Evolutionary conservation across 495 filamentous ascomycete species (phyloP), one percentile per base, ranked within the genome.

Genomic region (Penicillium maclennaniae): DNA sequence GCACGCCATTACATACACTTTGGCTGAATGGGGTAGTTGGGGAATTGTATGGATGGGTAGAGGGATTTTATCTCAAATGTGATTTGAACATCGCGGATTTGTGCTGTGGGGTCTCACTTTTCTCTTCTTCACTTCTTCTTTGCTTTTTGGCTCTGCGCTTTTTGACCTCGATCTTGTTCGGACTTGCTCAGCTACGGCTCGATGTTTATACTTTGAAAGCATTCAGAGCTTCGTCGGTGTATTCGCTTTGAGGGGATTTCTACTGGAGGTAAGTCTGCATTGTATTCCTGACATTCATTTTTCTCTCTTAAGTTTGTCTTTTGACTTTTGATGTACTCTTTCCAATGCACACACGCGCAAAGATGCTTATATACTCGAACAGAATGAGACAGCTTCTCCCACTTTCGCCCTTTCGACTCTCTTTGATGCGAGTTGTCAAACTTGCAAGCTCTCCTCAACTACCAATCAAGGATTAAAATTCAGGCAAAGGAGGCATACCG

Each of bases 401-500:
- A 17, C 51, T 25, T 3, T 39, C 4, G 17, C 5, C 38, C 4
- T 20, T 20, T 40, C 3, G 7, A 6, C n/a, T 6, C n/a, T 40
- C 12, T 40, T 19, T 19, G 2, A n/a, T 4, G 38, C 37, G 1
- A 7, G 10, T 34, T 40, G 16, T 9, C 38, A 16, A 16, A 16
- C n/a, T 20, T 9, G 19, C 5, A 17, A 16, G n/a, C 19, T 16
- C 38, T 19, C 12, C 16, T 7, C 37, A 17, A 3, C 16, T n/a
- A 40, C 38, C 16, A 19, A 26, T 49, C 2, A 12, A 42, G 19
- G 6, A 28, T 67, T 54, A 73, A 49, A 69, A 64, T n/a, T 64
- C 68, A 46, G 69, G 68, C 53, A 73, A 54, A 23, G 56, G 60
- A 15, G 62, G 63, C 62, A 69, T 60, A 9, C 65, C 69, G 49